phyloP scores from a whole-genome alignment of 2,329 filamentous ascomycete genomes.

The Lecanosticta acicola region DNA sequence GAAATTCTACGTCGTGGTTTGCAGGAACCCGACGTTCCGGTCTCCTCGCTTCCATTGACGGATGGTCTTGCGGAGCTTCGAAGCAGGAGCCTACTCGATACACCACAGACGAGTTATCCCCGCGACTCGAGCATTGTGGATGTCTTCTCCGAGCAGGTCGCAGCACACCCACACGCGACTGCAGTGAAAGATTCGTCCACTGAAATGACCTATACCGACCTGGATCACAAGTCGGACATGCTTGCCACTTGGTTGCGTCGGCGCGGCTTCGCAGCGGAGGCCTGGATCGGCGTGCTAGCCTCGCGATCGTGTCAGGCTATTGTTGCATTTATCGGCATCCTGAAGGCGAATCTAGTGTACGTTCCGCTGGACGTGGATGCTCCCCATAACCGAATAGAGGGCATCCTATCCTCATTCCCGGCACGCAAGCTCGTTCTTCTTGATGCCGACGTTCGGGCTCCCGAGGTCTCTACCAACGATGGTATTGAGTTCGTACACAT shows the following conservation, averaged over 20 bases:
- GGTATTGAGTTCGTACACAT: constrained; percentile 2
- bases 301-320: constrained; percentile 2
- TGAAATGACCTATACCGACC: constrained; percentile 4
- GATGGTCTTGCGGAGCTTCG: constrained; percentile 2
- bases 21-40: constrained; percentile 5
- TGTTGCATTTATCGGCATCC: constrained; percentile 5
- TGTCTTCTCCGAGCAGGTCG: constrained; percentile 4
- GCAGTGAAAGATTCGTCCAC: constrained; percentile 5
- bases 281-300: constrained; percentile 3
- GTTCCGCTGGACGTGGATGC: constrained; percentile 7
- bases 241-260: constrained; percentile 3
- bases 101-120: constrained; percentile 1
- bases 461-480: not conserved
- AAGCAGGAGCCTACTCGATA: not conserved
- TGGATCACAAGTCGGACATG: constrained; percentile 1
- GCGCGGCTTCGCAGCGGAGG: constrained; percentile 4
- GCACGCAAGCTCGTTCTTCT: constrained; percentile 3
- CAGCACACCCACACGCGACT: not conserved
- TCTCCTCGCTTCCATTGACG: constrained; percentile 1
- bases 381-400: constrained; percentile 1
- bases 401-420: constrained; percentile 4
- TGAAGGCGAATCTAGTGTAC: constrained; percentile 7
- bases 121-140: constrained; percentile 5
- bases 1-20: constrained; percentile 4
- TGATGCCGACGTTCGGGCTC: constrained; percentile 1